phyloP scores from a whole-genome alignment of 805 yeast genomes.

The Jamesozyma hellenica region DNA sequence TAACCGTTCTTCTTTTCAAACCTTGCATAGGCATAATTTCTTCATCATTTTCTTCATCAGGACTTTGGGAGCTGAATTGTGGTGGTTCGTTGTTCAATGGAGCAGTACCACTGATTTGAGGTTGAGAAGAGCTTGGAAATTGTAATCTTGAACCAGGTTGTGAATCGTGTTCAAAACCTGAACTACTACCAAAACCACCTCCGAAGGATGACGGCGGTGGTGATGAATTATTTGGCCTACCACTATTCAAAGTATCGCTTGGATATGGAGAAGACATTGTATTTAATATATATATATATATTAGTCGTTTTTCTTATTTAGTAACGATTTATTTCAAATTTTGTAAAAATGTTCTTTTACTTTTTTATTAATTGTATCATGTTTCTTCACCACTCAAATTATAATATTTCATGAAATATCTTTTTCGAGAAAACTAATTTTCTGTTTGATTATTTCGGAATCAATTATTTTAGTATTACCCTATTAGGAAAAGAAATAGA shows the following conservation, averaged over 20 bases:
- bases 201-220: constrained; percentile 27
- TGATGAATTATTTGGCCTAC: constrained; percentile 18
- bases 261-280: constrained; percentile 20
- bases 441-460: not conserved
- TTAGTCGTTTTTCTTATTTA: not conserved
- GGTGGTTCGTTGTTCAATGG: constrained; percentile 4
- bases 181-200: constrained; percentile 23
- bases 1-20: constrained; percentile 44
- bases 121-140: constrained; percentile 25
- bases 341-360: too few relatives aligned
- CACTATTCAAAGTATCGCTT: constrained; percentile 12
- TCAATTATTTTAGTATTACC: not conserved
- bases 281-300: not conserved
- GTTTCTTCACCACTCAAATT: not conserved
- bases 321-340: not conserved
- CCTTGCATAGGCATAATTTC: constrained; percentile 23
- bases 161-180: constrained; percentile 21
- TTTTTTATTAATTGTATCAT: too few relatives aligned
- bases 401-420: not conserved
- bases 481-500: not conserved
- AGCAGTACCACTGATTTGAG: constrained; percentile 9
- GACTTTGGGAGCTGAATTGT: constrained; percentile 20
- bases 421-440: not conserved
- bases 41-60: constrained; percentile 5
- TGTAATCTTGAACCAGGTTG: constrained; percentile 20